Base-by-base conservation (phyloP, 2,329 filamentous ascomycete genomes). In the Penicillium sp. region DNA sequence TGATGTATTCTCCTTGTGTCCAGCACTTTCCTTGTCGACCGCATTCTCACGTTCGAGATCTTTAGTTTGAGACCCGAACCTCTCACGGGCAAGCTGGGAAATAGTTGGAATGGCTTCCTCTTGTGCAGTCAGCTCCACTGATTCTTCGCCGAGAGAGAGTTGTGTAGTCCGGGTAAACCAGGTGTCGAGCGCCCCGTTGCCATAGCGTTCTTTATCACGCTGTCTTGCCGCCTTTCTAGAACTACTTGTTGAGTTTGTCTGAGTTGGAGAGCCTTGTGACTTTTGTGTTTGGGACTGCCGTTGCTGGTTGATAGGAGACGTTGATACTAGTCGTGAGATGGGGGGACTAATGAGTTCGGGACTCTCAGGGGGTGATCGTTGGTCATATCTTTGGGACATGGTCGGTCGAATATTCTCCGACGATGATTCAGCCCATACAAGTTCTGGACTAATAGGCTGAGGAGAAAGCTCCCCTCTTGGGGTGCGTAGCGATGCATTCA, bases 181-280 rank as follows among this genome's bases (percentile, higher is more conserved):
- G 7, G 65, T 64, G 42, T 67, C 65, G 3, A 67, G 52, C 14
- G 65, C 60, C 11, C 65, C 65, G 27, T 65, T 67, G 5, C 64
- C 64, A 33, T 67, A 64, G 2, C 59, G 57, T 29, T 67, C 60
- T 26, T 49, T 50, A 43, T 65, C 62, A 16, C 59, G 58, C 33
- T 62, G 54, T 10, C 64, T 47, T 27, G 53, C 54, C 5, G 55
- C 60, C 4, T 37, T 57, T n/a, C 45, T 54, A 22, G 44, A 42
- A 24, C 35, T 56, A n/a, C 14, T 52, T 2, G 9, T 4, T 6
- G 29, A 43, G 10, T 2, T 13, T 11, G 29, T 19, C 26, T 39
- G 44, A 2, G 35, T 33, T 4, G 49, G 16, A 14, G 54, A 46
- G 10, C 22, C 27, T 7, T 49, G 37, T 1, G 47, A 33, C 7